phyloP scores from a whole-genome alignment of 768 basidiomycete genomes.

The Termitomyces sp. region DNA sequence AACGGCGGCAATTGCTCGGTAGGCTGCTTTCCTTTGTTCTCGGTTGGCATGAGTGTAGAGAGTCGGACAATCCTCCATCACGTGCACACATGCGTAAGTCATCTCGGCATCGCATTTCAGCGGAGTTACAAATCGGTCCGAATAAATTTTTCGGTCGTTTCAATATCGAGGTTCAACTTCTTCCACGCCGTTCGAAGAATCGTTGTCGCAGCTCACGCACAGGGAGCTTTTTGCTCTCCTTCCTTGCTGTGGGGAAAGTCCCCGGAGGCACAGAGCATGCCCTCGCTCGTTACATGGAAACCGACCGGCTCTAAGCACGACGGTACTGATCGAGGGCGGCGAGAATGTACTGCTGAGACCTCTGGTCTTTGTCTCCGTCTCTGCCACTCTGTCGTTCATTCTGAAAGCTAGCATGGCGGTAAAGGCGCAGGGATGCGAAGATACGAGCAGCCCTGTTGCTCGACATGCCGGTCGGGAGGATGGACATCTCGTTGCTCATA shows the following conservation, averaged over 20 bases:
- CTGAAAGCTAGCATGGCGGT: conserved; percentile 26
- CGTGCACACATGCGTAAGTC: conserved; percentile 10
- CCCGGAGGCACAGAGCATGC: conserved; percentile 80
- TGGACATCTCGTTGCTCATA: conserved; percentile 70
- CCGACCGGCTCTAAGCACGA: conserved; percentile 69
- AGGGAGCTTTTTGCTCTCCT: conserved; percentile 42
- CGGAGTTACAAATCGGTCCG: conserved; percentile 19
- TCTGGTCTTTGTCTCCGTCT: conserved; percentile 36
- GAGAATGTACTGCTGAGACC: conserved; percentile 37
- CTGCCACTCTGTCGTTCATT: conserved; percentile 53
- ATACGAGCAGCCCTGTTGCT: conserved; percentile 64
- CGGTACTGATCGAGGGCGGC: conserved; percentile 50
- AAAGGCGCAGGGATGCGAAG: conserved; percentile 57
- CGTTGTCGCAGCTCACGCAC: conserved; percentile 83
- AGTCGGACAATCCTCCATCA: conserved; percentile 4
- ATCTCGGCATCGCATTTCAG: conserved; percentile 9
- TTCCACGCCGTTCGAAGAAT: conserved; percentile 66
- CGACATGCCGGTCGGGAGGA: conserved; percentile 30
- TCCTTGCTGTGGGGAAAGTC: conserved; percentile 87
- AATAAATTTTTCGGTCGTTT: conserved; percentile 10
- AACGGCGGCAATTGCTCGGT: conserved; percentile 30
- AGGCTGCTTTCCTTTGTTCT: conserved; percentile 17
- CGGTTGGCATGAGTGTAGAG: conserved; percentile 20
- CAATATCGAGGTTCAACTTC: conserved; percentile 7
- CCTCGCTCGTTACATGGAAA: conserved; percentile 58